Conservation (phyloP, 2,329 filamentous ascomycete species). For the Exserohilum turcica region DNA sequence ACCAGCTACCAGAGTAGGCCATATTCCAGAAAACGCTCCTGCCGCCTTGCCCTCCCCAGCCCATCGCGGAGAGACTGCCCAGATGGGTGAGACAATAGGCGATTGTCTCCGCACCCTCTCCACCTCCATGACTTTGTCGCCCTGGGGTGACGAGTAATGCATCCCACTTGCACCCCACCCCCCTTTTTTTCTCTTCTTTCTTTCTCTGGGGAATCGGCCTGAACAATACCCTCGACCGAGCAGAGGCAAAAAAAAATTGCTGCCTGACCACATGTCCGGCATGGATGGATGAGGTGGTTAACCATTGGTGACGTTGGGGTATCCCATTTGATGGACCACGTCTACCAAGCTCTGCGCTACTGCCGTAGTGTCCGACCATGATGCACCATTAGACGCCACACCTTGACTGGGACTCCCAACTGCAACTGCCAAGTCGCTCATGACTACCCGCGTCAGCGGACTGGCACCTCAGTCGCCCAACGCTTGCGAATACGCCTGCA, state of each 20-base stretch:
- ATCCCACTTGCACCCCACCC: neutral
- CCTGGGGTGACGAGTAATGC: neutral
- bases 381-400: conserved; percentile 15
- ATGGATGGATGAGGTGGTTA: conserved; percentile 20
- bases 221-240: neutral
- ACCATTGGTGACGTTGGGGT: conserved; percentile 8
- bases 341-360: conserved; percentile 23
- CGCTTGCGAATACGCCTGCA: neutral
- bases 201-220: neutral
- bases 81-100: neutral
- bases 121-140: neutral
- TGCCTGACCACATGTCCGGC: conserved; percentile 1
- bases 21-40: conserved; percentile 27
- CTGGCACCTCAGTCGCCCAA: conserved; percentile 5
- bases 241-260: neutral
- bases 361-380: conserved; percentile 21
- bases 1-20: conserved; percentile 1
- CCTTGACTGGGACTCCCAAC: conserved; percentile 10
- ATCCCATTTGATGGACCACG: conserved; percentile 17
- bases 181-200: neutral
- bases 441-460: conserved; percentile 7
- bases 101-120: neutral
- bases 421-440: conserved; percentile 5
- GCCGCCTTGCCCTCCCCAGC: conserved; percentile 7
- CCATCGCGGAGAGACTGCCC: conserved; percentile 4